Evolutionary conservation across 2,329 filamentous ascomycete species (phyloP).

Genomic region (Botrytis medusae): DNA sequence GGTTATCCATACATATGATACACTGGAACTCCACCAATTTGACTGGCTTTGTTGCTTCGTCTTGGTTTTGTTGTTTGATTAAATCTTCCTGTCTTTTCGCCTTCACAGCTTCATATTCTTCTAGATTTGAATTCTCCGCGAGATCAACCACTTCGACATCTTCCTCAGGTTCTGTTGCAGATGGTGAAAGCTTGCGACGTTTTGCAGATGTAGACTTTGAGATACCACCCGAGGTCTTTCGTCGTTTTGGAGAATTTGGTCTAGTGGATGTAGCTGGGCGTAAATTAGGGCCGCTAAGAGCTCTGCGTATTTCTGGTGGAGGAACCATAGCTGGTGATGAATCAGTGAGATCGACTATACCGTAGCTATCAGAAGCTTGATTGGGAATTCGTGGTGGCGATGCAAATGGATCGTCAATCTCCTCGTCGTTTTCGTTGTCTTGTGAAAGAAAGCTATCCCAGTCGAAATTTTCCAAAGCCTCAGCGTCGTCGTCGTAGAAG

Average conservation of each 20-base stretch:
- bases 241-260: conserved; percentile 12
- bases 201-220: conserved; percentile 1
- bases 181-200: conserved; percentile 16
- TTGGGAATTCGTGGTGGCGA: not conserved
- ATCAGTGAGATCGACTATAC: conserved; percentile 35
- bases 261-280: conserved; percentile 24
- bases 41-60: conserved; percentile 49
- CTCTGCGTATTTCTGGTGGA: conserved; percentile 33
- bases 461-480: not conserved
- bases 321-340: conserved; percentile 30
- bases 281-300: conserved; percentile 23
- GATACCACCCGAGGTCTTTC: not conserved
- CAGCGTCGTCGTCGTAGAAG: not conserved
- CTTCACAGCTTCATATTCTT: conserved; percentile 34
- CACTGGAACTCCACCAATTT: conserved; percentile 60
- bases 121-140: conserved; percentile 33
- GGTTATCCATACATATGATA: conserved; percentile 67
- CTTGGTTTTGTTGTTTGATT: conserved; percentile 44
- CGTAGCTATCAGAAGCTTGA: conserved; percentile 23
- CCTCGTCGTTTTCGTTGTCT: not conserved
- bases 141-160: conserved; percentile 36
- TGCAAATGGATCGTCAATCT: conserved; percentile 1
- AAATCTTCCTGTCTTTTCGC: conserved; percentile 35
- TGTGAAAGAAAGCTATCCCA: conserved; percentile 6
- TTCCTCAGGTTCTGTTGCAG: conserved; percentile 18